Evolutionary conservation across 495 filamentous ascomycete species (phyloP), one percentile per base, ranked within the genome.

Genomic region (Penicillium samsonianum): DNA sequence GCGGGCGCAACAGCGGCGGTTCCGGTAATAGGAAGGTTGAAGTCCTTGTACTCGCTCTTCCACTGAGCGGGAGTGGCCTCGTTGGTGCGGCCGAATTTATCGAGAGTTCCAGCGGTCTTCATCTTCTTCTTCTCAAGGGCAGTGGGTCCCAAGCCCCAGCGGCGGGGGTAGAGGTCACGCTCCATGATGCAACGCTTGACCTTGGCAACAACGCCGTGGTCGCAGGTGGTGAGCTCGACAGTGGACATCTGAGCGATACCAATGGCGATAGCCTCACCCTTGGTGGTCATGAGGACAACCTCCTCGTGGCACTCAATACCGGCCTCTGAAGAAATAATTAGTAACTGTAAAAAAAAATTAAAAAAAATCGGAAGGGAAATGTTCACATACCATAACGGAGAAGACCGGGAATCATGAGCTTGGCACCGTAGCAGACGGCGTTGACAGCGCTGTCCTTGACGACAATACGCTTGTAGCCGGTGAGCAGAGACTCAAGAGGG

Each of bases 151-250:
- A 96, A 74, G 49, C 95, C 95, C 94, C 94, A 98, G 79, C 92
- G 78, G 69, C 90, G 83, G 55, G 93, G 93, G 80, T 98, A 98
- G 12, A 96, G 80, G 69, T 97, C 93, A 59, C 94, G 90, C 78
- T 98, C 95, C 94, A 98, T 98, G 74, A 98, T 98, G 73, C 90
- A 91, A 53, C 94, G 85, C 85, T 98, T 98, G 69, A 98, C 87
- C 80, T 96, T 96, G 50, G 95, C 94, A 44, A 98, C 93, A 31
- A 96, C 89, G 62, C 95, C 95, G 73, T 98, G 95, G 69, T 96
- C 90, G 73, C 92, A 96, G 44, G 89, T 90, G 10, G 89, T 85
- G 67, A 98, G 86, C 73, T 95, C 90, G 53, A 93, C 90, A 2
- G 91, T 91, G 14, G 89, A 92, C 92, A 98, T 98, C 75, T 92